These are phyloP conservation scores for Beauveria caledonica DNA, from an alignment of 2,329 filamentous ascomycete species.

Conservation along the genomic window DNA sequence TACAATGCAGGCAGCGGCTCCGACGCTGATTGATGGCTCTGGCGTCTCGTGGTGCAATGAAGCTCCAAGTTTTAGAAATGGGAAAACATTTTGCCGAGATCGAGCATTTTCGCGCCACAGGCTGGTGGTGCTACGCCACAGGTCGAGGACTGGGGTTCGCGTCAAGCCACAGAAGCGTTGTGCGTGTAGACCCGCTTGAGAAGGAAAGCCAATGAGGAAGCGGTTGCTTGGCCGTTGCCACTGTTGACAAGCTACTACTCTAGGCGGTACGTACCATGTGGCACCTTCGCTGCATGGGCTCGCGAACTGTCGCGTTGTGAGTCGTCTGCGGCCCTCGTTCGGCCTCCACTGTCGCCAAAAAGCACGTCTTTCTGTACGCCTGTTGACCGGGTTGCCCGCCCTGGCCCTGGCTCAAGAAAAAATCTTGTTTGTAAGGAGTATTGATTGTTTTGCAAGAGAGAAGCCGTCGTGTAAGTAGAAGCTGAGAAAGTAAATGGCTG, in stretches of 20 bases:
- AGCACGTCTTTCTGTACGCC: conserved; percentile 8
- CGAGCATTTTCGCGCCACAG: conserved; percentile 7
- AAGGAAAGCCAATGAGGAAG: conserved; percentile 32
- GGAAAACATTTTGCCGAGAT: conserved; percentile 20
- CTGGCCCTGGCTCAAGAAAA: background rate
- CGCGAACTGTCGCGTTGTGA: conserved; percentile 17
- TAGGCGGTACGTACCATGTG: conserved; percentile 16
- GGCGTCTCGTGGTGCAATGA: background rate
- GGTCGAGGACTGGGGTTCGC: conserved; percentile 12
- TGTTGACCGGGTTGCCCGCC: conserved; percentile 7
- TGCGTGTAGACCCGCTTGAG: background rate
- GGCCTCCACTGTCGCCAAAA: conserved; percentile 14
- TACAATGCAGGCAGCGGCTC: background rate
- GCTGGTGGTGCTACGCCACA: background rate
- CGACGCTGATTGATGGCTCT: conserved; percentile 3
- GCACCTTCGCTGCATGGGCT: conserved; percentile 4
- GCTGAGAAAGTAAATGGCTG: background rate
- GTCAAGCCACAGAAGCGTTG: conserved; percentile 22
- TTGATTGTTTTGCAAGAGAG: background rate
- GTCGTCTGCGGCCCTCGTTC: conserved; percentile 7
- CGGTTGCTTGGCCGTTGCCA: conserved; percentile 51
- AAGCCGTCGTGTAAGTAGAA: background rate
- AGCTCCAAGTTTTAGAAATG: conserved; percentile 19
- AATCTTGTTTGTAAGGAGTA: background rate
- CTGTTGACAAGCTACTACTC: conserved; percentile 35